Conservation (phyloP, 1,284 basidiomycete genomes). For the Ustilago shanxiensis region DNA sequence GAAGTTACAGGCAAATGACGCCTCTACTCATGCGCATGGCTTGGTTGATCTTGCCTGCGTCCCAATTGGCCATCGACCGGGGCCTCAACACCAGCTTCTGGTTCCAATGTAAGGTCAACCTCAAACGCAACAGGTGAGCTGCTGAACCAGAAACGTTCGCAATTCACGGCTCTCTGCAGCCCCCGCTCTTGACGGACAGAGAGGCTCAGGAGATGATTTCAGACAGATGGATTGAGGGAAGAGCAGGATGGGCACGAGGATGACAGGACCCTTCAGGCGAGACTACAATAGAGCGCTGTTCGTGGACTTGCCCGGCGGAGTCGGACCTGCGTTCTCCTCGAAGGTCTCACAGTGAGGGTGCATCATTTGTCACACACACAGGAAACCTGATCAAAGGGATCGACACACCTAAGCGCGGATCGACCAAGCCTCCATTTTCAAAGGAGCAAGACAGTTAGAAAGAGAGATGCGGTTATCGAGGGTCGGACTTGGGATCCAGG, state of each 20-base stretch:
- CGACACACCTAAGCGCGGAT: neutral
- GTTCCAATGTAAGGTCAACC: neutral
- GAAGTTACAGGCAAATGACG: slow-evolving; percentile 30
- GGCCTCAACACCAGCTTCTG: neutral
- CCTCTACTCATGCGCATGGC: slow-evolving; percentile 14
- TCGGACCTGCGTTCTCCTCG: neutral
- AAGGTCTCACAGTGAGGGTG: slow-evolving; percentile 11
- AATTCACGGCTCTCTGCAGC: neutral
- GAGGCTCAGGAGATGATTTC: no score
- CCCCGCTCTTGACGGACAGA: neutral
- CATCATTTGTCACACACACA: slow-evolving; percentile 3
- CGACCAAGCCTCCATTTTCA: neutral
- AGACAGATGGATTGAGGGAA: neutral
- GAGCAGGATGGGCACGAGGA: neutral
- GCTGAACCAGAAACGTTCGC: neutral
- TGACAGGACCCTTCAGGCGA: slow-evolving; percentile 10
- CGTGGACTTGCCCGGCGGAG: neutral
- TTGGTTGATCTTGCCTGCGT: slow-evolving; percentile 8
- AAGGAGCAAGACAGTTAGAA: neutral
- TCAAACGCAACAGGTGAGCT: neutral
- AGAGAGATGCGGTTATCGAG: slow-evolving; percentile 6
- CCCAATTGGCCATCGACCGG: neutral
- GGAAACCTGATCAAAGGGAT: slow-evolving; percentile 5
- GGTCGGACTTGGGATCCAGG: slow-evolving; percentile 16
- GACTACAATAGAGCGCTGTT: neutral